A percentile compares a stretch with the other conserved stretches of the same genome.
phyloP scores from a whole-genome alignment of 768 basidiomycete genomes.

The Phylloporus scabripes region DNA sequence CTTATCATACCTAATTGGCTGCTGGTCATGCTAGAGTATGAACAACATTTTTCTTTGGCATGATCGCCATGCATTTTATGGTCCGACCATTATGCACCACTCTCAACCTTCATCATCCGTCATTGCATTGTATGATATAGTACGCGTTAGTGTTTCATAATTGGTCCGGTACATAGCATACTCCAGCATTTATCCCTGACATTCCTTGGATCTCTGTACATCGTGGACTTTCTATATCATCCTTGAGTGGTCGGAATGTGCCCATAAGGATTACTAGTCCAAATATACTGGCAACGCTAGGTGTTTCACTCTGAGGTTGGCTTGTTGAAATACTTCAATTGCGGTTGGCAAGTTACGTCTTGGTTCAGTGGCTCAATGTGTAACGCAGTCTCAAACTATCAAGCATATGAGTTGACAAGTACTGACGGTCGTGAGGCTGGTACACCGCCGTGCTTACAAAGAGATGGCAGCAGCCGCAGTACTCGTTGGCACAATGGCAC shows the following conservation, averaged over 20 bases:
- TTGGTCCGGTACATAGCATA: background rate
- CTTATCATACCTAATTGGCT: conserved; percentile 2
- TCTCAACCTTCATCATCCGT: background rate
- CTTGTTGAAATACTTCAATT: too few species aligned
- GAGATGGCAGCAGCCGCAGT: background rate
- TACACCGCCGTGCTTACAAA: background rate
- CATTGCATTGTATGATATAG: background rate
- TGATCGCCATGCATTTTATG: background rate
- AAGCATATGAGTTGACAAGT: too few species aligned
- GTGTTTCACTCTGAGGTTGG: background rate
- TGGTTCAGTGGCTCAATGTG: background rate
- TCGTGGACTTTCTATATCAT: background rate
- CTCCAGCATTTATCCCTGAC: background rate
- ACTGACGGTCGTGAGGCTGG: background rate
- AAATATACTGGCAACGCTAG: background rate
- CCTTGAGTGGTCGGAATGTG: background rate
- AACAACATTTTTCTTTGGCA: background rate
- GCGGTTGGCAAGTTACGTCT: background rate
- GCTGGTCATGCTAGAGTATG: conserved; percentile 11
- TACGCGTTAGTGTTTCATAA: background rate
- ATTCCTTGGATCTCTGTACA: background rate
- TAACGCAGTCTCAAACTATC: background rate
- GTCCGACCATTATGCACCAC: background rate
- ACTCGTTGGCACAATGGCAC: background rate
- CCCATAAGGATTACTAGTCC: background rate